Base-by-base conservation (phyloP, 805 yeast genomes). In the Kuraishia molischiana region DNA sequence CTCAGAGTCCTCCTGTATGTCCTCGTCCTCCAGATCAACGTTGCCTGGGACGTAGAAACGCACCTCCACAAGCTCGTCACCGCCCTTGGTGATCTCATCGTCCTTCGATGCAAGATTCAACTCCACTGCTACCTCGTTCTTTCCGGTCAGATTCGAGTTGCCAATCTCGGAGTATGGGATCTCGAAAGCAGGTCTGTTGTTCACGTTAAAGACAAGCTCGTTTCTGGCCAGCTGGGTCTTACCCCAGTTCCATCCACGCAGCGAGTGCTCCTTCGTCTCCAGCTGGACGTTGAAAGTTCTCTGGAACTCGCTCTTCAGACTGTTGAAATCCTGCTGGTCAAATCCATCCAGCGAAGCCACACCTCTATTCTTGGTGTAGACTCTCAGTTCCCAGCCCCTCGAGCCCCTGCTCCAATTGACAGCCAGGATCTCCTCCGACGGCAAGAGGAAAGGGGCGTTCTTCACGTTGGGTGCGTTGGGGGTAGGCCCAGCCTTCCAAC, bases 171-270 rank as follows among this genome's bases (percentile, higher is more conserved):
- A 51, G 56, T 87, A 92, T 2, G 97, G 96, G 32, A 92, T 63
- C 61, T 92, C 98, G 57, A 90, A 90, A 10, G 81, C 75, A 3
- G 98, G 97, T 51, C 84, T 80, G 48, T 86, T 86, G 52, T 84
- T 84, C 18, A 89, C 79, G 41, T 79, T 77, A 61, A 92, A 89
- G 21, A 85, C 75, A 57, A 92, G 66, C 58, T 92, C 98, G 49
- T 86, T 85, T 57, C 95, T 75, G 17, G 95, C 95, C 54, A 92
- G 74, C 56, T 89, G 95, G 13, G 90, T 70, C 45, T 81, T 78
- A 38, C 99, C 99, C 98, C 98, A 92, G 61, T 92, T 92, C 98
- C 98, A 92, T 24, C 99, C 99, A 63, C 96, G 76, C 46, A 92
- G 65, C 4, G 96, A 83, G 60, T 92, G 98, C 51, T 90, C 97